Conservation (phyloP, 352 stramenopile genomes). For the Phytophthora crassamura region DNA sequence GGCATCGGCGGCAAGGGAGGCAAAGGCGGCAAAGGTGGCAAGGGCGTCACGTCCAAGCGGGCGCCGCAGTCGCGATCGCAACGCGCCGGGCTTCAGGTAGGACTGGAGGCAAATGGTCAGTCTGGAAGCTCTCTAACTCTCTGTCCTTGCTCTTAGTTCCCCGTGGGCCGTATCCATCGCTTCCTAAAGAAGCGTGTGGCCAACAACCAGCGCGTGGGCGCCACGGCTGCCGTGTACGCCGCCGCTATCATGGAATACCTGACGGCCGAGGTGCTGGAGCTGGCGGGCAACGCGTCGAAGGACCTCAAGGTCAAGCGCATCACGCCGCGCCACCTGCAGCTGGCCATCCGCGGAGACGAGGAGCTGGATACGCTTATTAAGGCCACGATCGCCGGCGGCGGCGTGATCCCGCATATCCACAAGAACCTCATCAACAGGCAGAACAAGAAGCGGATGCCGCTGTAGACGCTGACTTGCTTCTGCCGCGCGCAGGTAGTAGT, state of each 20-base stretch:
- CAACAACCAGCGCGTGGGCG: conserved; percentile 98
- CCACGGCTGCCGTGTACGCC: conserved; percentile 99
- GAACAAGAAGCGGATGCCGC: conserved; percentile 86
- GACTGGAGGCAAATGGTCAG: not conserved
- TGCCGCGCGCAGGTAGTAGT: not conserved
- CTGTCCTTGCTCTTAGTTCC: conserved; percentile 88
- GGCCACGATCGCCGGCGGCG: conserved; percentile 99
- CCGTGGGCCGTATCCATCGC: conserved; percentile 99
- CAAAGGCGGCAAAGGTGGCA: conserved; percentile 99
- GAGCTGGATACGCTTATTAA: conserved; percentile 99
- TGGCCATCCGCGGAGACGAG: conserved; percentile 99
- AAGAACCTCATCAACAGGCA: conserved; percentile 99
- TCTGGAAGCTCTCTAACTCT: not conserved
- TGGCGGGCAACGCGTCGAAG: conserved; percentile 98
- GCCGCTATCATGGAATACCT: conserved; percentile 99
- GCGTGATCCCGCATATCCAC: conserved; percentile 99
- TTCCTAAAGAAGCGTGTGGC: conserved; percentile 99
- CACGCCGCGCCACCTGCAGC: conserved; percentile 98
- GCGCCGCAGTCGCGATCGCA: conserved; percentile 98
- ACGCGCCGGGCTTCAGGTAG: conserved; percentile 97
- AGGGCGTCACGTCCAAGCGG: conserved; percentile 99
- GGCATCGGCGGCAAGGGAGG: conserved; percentile 94
- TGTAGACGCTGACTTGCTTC: conserved; percentile 41
- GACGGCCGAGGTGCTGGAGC: conserved; percentile 99
- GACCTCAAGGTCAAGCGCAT: conserved; percentile 98